phyloP scores from a whole-genome alignment of 2,329 filamentous ascomycete species.

The Trichoderma simmonsii region DNA sequence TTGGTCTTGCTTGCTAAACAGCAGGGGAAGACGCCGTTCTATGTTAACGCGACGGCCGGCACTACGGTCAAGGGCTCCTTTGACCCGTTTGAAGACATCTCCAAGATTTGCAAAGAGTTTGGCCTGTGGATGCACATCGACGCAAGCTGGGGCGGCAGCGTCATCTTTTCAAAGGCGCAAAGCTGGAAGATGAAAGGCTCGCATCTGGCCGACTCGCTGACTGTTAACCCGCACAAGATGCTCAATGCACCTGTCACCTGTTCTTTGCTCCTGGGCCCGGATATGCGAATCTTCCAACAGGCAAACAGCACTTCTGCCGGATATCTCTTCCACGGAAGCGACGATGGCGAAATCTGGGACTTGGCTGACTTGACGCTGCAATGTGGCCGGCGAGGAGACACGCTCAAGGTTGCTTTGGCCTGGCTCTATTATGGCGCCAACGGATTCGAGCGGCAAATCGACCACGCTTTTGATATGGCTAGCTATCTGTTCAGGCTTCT shows the following conservation, averaged over 20 bases:
- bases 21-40: conserved; percentile 78
- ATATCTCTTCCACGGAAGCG: conserved; percentile 72
- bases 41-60: conserved; percentile 92
- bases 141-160: conserved; percentile 83
- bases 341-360: conserved; percentile 69
- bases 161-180: conserved; percentile 69
- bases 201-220: conserved; percentile 74
- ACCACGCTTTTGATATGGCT: conserved; percentile 70
- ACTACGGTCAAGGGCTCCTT: conserved; percentile 91
- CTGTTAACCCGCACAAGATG: conserved; percentile 97
- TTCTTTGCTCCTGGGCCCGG: conserved; percentile 78
- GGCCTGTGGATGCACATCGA: conserved; percentile 92
- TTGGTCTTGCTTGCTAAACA: conserved; percentile 59
- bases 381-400: conserved; percentile 83
- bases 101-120: conserved; percentile 65
- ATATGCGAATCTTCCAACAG: conserved; percentile 71
- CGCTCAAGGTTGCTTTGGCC: conserved; percentile 78
- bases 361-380: conserved; percentile 90
- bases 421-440: conserved; percentile 85
- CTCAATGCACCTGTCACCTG: conserved; percentile 87
- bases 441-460: conserved; percentile 69
- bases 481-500: conserved; percentile 64
- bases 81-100: conserved; percentile 72
- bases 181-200: conserved; percentile 64
- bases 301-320: conserved; percentile 86